Evolutionary conservation across 371 early-diverging fungal species (phyloP), one percentile per base, ranked within the genome.

Genomic region (Zopfochytrium polystomum): DNA sequence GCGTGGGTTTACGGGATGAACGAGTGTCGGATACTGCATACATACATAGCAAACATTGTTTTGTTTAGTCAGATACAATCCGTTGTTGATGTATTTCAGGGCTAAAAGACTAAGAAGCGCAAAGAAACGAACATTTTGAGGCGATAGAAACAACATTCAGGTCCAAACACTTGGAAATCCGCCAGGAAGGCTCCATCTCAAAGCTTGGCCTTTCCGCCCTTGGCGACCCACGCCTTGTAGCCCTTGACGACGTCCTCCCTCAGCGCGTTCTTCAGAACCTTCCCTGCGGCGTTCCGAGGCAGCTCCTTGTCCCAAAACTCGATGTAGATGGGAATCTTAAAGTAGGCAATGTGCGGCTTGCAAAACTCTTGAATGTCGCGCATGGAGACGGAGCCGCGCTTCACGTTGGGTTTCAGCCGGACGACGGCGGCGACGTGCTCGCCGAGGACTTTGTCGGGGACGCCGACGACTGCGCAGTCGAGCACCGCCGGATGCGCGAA

Each of bases 341-440:
- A 67, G 5, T 22, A 9, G 9, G 67, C 67, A 22, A 67, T 25
- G 3, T 26, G 27, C 9, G 26, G 5, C 46, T 51, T 30, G 56
- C 63, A 55, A 27, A 49, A 46, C 27, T 9, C 4, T 15, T 48
- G 52, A 13, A 62, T 29, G 13, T 53, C 54, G 6, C 33, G 22
- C 18, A 29, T 42, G 18, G 18, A 26, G 6, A 48, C 38, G 1
- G 23, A 25, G 9, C 27, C 27, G n/a, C n/a, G n/a, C n/a, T n/a
- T n/a, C 5, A 11, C 34, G 15, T 9, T n/a, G 5, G 4, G 15
- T 4, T 26, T 42, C n/a, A 62, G 1, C 1, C 18, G n/a, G 6
- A 68, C 68, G 18, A 46, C 60, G 1, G 68, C 68, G 9, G 33
- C 60, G 23, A 68, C 68, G 6, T 60, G 53, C 55, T 68, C 68